phyloP scores from a whole-genome alignment of 306 rosid species.

The Mimosa bimucronata region DNA sequence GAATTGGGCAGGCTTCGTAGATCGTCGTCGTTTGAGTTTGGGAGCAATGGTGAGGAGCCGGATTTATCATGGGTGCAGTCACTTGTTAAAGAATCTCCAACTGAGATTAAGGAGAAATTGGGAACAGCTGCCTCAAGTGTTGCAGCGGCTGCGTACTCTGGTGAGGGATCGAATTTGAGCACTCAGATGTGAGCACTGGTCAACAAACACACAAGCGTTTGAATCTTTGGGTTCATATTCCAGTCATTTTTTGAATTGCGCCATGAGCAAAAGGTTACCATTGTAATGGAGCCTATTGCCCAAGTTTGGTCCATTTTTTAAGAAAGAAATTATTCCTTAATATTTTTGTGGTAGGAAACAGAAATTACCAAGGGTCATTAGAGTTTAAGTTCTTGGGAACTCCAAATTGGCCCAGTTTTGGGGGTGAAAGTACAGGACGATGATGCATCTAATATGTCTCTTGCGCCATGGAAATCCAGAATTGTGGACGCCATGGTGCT shows the following conservation, averaged over 20 bases:
- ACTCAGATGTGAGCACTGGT: constrained; percentile 46
- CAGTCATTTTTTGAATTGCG: constrained; percentile 47
- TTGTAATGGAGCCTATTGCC: constrained; percentile 41
- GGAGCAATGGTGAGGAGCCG: constrained; percentile 89
- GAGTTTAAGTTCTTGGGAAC: constrained; percentile 41
- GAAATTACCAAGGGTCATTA: constrained; percentile 52
- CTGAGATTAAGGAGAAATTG: constrained; percentile 69
- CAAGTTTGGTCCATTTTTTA: constrained; percentile 42
- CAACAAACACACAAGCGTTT: constrained; percentile 45
- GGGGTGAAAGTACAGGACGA: constrained; percentile 51
- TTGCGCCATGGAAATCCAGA: constrained; percentile 46
- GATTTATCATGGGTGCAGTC: constrained; percentile 98
- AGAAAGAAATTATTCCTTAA: constrained; percentile 36
- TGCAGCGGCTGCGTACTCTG: constrained; percentile 45
- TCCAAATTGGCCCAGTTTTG: constrained; percentile 66
- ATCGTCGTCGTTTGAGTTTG: constrained; percentile 86
- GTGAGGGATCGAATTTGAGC: constrained; percentile 52
- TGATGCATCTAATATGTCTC: constrained; percentile 37
- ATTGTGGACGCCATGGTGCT: constrained; percentile 43
- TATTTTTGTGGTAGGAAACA: constrained; percentile 40
- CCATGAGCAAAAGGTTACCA: constrained; percentile 47
- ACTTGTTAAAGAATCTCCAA: constrained; percentile 90
- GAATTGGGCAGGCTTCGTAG: constrained; percentile 77
- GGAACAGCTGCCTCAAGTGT: constrained; percentile 44
- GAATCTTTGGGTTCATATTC: constrained; percentile 54